Base-by-base conservation (phyloP, 352 stramenopile species). In the Phytophthora ohioensis region DNA sequence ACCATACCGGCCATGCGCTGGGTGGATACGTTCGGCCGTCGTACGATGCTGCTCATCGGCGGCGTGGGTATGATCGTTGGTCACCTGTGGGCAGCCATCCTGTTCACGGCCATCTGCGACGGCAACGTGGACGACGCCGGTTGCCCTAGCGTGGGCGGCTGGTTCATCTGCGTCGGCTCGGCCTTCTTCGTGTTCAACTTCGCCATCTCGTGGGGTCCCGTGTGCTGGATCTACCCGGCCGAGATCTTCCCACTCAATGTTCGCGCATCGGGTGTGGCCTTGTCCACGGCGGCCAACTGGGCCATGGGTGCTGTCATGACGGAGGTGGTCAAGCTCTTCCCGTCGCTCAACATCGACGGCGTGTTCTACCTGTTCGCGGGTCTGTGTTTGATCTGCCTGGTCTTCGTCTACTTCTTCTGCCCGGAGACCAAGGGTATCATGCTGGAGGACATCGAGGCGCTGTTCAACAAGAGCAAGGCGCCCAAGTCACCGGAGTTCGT, bases 281-380 rank as follows among this genome's bases (percentile, higher is more conserved):
- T 65, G 13, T 65, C 58, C 9, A 65, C 58, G 2, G 58, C 58
- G 31, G 46, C 75, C 45, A 85, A 81, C 58, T 43, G 38, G 38
- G 38, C 38, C 38, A 43, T 43, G 38, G 38, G 38, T 12, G 38
- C 38, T 13, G 38, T 75, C 35, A 83, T 81, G 73, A 66, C 72
- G 21, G 58, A 81, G 34, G 58, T 66, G 17, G 58, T 64, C n/a
- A 64, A 64, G 45, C 17, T 49, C 39, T 46, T 46, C 12, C 39
- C 39, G 39, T 46, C 39, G 39, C 39, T 46, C 39, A 46, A 83
- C 72, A 80, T 83, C 69, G 69, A 83, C 76, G 75, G 72, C 34
- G 75, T 82, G 13, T 89, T 89, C 70, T 84, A 69, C 68, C 75
- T 88, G 32, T 87, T 90, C 60, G 72, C 73, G 9, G 77, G 55